A percentile compares a stretch with the other conserved stretches of the same genome.
Conservation (phyloP, 2,329 filamentous ascomycete genomes). For the Alternaria sp. region DNA sequence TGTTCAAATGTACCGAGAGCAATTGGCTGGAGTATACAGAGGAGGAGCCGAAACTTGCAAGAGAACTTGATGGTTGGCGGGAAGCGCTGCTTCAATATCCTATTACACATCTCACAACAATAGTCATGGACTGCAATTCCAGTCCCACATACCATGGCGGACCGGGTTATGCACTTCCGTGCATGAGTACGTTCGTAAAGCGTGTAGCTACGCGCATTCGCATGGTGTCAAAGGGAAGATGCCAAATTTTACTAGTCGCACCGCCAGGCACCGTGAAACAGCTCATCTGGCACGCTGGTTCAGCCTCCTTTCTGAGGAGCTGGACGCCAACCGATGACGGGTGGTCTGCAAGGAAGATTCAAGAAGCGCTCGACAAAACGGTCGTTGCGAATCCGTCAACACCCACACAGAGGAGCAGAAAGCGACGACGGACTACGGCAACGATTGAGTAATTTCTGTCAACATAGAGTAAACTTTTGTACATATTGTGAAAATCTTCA, state of each 20-base stretch:
- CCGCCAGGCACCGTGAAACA: background rate
- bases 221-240: background rate
- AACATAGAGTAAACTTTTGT: background rate
- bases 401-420: background rate
- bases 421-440: background rate
- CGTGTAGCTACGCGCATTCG: background rate
- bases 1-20: background rate
- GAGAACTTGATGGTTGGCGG: background rate
- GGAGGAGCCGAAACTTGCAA: background rate
- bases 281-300: background rate
- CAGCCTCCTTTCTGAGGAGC: background rate
- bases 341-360: background rate
- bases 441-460: background rate
- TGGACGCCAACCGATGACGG: background rate
- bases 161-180: background rate
- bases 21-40: background rate
- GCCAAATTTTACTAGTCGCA: background rate
- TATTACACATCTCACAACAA: background rate
- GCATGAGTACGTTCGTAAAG: background rate
- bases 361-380: background rate
- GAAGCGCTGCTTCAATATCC: background rate
- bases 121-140: background rate
- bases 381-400: background rate
- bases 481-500: background rate
- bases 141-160: background rate